Evolutionary conservation across 176 grass and related monocot genomes (phyloP).

Genomic region (Oryza punctata): DNA sequence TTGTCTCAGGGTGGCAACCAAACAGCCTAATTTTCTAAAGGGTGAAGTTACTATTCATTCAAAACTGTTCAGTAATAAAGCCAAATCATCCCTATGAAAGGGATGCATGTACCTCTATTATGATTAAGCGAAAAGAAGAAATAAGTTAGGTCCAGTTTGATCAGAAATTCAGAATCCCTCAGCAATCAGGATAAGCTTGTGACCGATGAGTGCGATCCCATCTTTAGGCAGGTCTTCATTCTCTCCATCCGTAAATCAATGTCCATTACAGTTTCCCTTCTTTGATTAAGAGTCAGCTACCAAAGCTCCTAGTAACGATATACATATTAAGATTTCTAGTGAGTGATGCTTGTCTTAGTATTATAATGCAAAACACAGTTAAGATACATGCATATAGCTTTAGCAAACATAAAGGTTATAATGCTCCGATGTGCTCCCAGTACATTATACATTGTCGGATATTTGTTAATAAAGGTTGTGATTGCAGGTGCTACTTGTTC

Average conservation of each 20-base stretch:
- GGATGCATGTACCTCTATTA: no score
- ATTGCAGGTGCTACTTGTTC: constrained; percentile 92
- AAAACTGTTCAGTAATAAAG: no score
- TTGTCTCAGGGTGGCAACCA: no score
- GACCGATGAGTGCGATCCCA: no score
- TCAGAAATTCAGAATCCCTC: no score
- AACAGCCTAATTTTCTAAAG: no score
- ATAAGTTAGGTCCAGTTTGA: no score
- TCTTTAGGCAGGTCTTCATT: no score
- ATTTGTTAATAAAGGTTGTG: constrained; percentile 10
- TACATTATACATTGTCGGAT: constrained; percentile 6
- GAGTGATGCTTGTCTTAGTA: constrained; percentile 9
- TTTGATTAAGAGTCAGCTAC: not conserved
- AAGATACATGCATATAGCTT: constrained; percentile 11
- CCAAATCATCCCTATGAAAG: no score
- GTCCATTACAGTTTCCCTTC: not conserved
- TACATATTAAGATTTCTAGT: not conserved
- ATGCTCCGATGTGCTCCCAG: not conserved
- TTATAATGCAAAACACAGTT: not conserved
- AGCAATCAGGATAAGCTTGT: no score
- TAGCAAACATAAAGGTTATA: not conserved
- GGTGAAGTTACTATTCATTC: no score
- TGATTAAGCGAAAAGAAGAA: no score
- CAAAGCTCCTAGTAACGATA: not conserved
- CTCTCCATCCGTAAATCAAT: not conserved